Base-by-base conservation (phyloP, 495 filamentous ascomycete genomes). In the Haplographium delicatum region DNA sequence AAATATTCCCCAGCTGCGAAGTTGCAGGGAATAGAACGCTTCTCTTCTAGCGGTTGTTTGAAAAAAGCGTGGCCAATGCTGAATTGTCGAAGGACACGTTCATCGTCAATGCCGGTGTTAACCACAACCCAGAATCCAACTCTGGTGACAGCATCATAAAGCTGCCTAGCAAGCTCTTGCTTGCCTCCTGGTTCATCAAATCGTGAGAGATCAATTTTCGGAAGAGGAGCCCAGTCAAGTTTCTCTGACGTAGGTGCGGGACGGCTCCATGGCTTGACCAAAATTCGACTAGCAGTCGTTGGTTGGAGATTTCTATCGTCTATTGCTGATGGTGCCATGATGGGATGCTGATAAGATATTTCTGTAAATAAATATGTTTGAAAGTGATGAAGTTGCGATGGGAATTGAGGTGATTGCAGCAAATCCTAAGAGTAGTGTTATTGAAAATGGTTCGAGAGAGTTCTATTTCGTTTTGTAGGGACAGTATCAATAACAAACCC, bases 31-130 rank as follows among this genome's bases (percentile, higher is more conserved):
- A 67, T 59, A 40, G 61, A 63, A 47, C 58, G 27, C 35, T 58
- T 64, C 50, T 79, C 77, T 31, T 79, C 73, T 10, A 72, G 58
- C 0, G 76, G 75, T 0, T 81, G 67, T 2, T 69, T 58, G 59
- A 79, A 78, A 54, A 80, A 73, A 34, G 75, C 70, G 25, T 72
- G 69, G 6, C 72, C 79, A 0, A 82, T 67, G 35, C 73, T 74
- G 49, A 80, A 83, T 50, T 83, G 80, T 28, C 64, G 60, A 48
- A 78, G 71, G 6, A 83, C 68, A 55, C 80, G 70, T 34, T 80
- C 78, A 50, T 82, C 75, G 47, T 62, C 57, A 25, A 82, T 70
- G 54, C 74, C 76, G 58, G 79, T 80, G 62, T 78, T 37, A 4
- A 23, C 18, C 19, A 47, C 44, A 6, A 34, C 68, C 16, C 60